phyloP scores from a whole-genome alignment of 2,329 filamentous ascomycete species.

The Beauveria asiatica region DNA sequence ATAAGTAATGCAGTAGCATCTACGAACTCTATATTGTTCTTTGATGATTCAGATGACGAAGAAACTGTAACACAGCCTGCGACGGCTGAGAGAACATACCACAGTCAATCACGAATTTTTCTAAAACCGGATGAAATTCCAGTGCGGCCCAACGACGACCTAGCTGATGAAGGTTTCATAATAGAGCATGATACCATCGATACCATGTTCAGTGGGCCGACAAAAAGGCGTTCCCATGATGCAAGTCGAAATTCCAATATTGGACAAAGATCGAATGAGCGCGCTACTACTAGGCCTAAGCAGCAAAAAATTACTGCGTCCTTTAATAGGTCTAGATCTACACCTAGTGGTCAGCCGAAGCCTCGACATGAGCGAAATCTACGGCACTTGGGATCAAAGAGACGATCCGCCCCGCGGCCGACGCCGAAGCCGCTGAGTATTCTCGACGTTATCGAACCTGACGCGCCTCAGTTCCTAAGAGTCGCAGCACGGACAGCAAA shows the following conservation, averaged over 20 bases:
- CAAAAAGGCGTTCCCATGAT: constrained; percentile 25
- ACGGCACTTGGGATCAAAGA: constrained; percentile 11
- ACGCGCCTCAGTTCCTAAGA: constrained; percentile 49
- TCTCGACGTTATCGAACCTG: constrained; percentile 46
- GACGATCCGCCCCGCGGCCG: not conserved
- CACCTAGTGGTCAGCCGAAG: not conserved
- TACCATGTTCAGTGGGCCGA: constrained; percentile 37
- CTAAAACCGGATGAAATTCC: constrained; percentile 12
- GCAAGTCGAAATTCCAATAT: constrained; percentile 13
- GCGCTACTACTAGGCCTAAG: not conserved
- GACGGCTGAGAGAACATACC: constrained; percentile 18
- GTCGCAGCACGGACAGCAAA: constrained; percentile 52
- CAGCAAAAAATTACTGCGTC: constrained; percentile 7
- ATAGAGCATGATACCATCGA: constrained; percentile 47
- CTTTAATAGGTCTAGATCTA: not conserved
- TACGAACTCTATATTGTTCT: constrained; percentile 28
- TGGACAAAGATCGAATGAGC: constrained; percentile 10
- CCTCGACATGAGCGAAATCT: not conserved
- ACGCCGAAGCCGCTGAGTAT: constrained; percentile 46
- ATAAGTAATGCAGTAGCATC: constrained; percentile 18
- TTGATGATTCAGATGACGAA: constrained; percentile 40
- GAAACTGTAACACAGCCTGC: constrained; percentile 15
- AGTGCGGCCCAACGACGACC: constrained; percentile 5
- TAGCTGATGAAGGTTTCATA: constrained; percentile 25
- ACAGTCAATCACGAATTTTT: constrained; percentile 21